Evolutionary conservation across 2,329 filamentous ascomycete genomes (phyloP).

Genomic region (Arachnomyces sp.): DNA sequence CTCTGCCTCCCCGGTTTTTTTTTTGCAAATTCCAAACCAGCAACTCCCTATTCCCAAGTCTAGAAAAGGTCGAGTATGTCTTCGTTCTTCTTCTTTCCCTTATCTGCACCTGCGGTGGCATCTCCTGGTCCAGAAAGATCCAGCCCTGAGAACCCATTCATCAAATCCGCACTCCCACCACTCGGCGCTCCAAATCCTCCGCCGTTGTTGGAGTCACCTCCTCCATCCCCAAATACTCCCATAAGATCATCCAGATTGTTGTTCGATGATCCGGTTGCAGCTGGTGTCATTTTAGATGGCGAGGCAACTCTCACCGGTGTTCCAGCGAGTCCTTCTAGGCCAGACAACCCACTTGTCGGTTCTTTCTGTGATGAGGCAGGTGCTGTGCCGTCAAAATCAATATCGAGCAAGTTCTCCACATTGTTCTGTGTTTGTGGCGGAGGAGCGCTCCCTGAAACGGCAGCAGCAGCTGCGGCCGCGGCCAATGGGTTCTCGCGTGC

Average conservation of each 20-base stretch:
- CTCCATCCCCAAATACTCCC: slow-evolving; percentile 55
- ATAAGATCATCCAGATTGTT: slow-evolving; percentile 76
- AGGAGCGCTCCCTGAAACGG: slow-evolving; percentile 49
- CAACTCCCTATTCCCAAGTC: slow-evolving; percentile 3
- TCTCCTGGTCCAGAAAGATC: slow-evolving; percentile 54
- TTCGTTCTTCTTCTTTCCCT: slow-evolving; percentile 46
- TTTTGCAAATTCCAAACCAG: neutral
- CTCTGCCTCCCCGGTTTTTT: no score
- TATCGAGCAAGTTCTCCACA: slow-evolving; percentile 89
- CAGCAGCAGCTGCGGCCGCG: slow-evolving; percentile 65
- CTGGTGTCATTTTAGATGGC: slow-evolving; percentile 26
- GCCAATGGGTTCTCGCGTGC: slow-evolving; percentile 91
- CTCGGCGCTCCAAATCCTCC: slow-evolving; percentile 26
- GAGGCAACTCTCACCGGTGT: slow-evolving; percentile 45
- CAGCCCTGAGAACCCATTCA: slow-evolving; percentile 77
- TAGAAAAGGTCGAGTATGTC: slow-evolving; percentile 51
- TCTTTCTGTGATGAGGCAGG: slow-evolving; percentile 75
- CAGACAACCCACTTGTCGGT: slow-evolving; percentile 57
- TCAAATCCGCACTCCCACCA: slow-evolving; percentile 47
- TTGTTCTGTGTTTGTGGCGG: slow-evolving; percentile 58
- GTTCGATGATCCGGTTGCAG: slow-evolving; percentile 26
- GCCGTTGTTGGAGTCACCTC: slow-evolving; percentile 23
- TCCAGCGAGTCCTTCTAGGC: slow-evolving; percentile 50
- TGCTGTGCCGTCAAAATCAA: slow-evolving; percentile 88
- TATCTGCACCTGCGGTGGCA: slow-evolving; percentile 11